Base-by-base conservation (phyloP, 2,329 filamentous ascomycete species). In the Ceratocystis eucalypticola region DNA sequence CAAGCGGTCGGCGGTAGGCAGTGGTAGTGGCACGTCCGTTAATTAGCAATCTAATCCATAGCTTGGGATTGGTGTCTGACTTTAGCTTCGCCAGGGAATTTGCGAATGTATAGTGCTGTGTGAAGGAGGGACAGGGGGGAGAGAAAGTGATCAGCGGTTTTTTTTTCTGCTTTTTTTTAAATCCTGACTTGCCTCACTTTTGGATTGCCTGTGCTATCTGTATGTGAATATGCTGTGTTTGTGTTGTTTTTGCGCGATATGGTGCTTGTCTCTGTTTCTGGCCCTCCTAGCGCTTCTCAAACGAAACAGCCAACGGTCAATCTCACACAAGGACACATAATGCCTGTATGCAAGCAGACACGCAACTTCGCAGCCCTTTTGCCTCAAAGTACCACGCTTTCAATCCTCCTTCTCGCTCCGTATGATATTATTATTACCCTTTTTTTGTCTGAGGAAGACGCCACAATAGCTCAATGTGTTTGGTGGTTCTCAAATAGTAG, bases 1-100 rank as follows among this genome's bases (percentile, higher is more conserved):
- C 12, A 41, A 41, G 37, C 15, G 37, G 37, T 41, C 37, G 10
- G 37, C 4, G 37, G 10, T 41, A 41, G 37, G 37, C 12, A 15
- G 37, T 41, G 37, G 37, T 41, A 41, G 48, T 53, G 48, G 48
- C 22, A 53, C 48, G 48, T 59, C 22, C 28, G 33, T 59, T 59
- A 33, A 59, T 59, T 59, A 59, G 55, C 55, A 59, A 59, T 59
- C 30, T 59, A 17, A 59, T 59, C 55, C 55, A 59, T 59, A 17
- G 55, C 55, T 33, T 28, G 10, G 22, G 5, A 7, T 59, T 33
- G 5, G 20, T 55, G 20, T 55, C n/a, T 30, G 22, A 15, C 22
- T 53, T 28, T 15, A 53, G 12, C 48, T 10, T 53, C 48, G n/a
- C 48, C 22, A 53, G 48, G 48, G 48, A 8, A 25, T 25, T 53